Percentiles rank a stretch among this genome's conserved stretches.
phyloP scores from a whole-genome alignment of 2,329 filamentous ascomycete genomes.

The Eutypa lata region DNA sequence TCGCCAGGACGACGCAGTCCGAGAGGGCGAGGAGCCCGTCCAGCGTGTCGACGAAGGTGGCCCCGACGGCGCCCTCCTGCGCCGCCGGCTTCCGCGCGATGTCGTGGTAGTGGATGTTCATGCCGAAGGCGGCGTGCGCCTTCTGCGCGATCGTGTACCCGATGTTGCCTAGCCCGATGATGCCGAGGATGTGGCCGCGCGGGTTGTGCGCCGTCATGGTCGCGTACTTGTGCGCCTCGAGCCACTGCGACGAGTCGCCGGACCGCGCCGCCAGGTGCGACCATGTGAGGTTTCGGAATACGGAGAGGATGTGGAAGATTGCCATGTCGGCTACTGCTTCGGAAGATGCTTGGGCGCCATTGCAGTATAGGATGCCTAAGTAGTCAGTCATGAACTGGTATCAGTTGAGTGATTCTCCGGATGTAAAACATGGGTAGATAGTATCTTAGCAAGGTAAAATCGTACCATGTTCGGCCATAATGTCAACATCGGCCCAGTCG shows the following conservation, averaged over 20 bases:
- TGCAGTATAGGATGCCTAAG: slow-evolving; percentile 56
- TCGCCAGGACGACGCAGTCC: slow-evolving; percentile 45
- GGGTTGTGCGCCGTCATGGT: slow-evolving; percentile 55
- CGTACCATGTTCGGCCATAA: slow-evolving; percentile 16
- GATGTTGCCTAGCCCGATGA: slow-evolving; percentile 60
- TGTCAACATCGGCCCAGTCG: slow-evolving; percentile 57
- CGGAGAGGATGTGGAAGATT: slow-evolving; percentile 55
- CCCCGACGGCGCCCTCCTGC: slow-evolving; percentile 37
- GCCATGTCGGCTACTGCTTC: slow-evolving; percentile 62
- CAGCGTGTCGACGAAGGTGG: slow-evolving; percentile 50
- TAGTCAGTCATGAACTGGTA: not conserved
- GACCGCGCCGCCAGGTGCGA: slow-evolving; percentile 48
- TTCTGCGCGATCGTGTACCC: slow-evolving; percentile 46
- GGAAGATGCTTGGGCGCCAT: slow-evolving; percentile 56
- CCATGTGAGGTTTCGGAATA: slow-evolving; percentile 57
- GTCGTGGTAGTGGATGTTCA: slow-evolving; percentile 59
- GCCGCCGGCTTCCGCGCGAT: slow-evolving; percentile 31
- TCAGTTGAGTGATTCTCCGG: no score
- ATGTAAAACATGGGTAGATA: no score
- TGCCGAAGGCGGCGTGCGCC: slow-evolving; percentile 49
- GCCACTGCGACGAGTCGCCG: slow-evolving; percentile 29
- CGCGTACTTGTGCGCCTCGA: slow-evolving; percentile 51
- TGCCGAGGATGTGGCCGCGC: slow-evolving; percentile 49
- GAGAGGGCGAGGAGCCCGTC: slow-evolving; percentile 50
- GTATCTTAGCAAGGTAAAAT: no score